Evolutionary conservation across 306 rosid species (phyloP).

Genomic region (Hippophae rhamnoides): DNA sequence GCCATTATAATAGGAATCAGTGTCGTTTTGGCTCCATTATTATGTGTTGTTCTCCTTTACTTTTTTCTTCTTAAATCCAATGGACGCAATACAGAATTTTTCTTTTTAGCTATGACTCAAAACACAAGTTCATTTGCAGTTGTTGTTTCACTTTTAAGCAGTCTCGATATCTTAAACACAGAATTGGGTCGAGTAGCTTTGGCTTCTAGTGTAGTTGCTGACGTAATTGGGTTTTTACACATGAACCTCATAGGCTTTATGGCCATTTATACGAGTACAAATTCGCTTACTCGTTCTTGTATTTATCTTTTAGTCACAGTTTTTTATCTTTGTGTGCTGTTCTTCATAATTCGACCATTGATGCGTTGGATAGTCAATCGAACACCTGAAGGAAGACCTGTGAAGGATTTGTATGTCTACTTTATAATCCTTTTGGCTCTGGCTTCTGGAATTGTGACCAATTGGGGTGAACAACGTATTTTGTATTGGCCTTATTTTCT

Average conservation of each 20-base stretch:
- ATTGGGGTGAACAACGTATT: too few relatives aligned
- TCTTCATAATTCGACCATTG: constrained; percentile 31
- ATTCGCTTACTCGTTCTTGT: not conserved
- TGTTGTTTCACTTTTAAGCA: constrained; percentile 13
- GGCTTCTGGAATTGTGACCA: too few relatives aligned
- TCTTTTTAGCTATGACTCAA: too few relatives aligned
- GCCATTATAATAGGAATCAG: too few relatives aligned
- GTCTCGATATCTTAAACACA: constrained; percentile 43
- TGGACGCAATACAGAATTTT: too few relatives aligned
- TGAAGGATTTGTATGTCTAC: constrained; percentile 31
- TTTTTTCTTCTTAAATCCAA: too few relatives aligned
- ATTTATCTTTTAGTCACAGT: not conserved
- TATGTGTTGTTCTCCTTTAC: too few relatives aligned
- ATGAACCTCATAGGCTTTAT: not conserved
- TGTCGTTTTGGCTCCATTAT: too few relatives aligned
- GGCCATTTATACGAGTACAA: not conserved
- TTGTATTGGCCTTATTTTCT: too few relatives aligned
- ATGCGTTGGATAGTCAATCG: constrained; percentile 49
- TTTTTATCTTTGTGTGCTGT: not conserved
- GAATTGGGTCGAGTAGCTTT: constrained; percentile 57
- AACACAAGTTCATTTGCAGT: constrained; percentile 12
- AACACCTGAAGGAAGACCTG: constrained; percentile 54
- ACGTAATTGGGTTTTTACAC: constrained; percentile 20
- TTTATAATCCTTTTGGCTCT: too few relatives aligned
- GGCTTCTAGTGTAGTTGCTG: constrained; percentile 44